Evolutionary conservation across 2,329 filamentous ascomycete species (phyloP), one percentile per base, ranked within the genome.

Genomic region (Xylaria sp.): DNA sequence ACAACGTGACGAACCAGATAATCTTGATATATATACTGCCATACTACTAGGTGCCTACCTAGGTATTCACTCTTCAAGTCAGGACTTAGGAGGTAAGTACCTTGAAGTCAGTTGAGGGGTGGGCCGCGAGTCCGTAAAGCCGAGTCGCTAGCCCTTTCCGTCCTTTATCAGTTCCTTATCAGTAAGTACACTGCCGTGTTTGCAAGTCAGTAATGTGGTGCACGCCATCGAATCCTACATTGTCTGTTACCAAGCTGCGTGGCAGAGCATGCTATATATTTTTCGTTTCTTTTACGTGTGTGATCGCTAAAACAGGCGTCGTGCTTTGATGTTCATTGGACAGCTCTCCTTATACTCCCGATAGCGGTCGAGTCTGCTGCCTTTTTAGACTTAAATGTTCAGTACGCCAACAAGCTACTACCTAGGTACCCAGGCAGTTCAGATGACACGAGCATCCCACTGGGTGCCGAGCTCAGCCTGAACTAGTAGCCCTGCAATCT

Each of bases 121-220:
- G 62, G 63, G n/a, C 41, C 32, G 48, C 46, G 28, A 63, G 59
- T 46, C 63, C 46, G 41, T 52, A 20, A 59, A 66, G 61, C 62
- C 66, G 57, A 65, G 58, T 46, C 58, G 57, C 52, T 56, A 65
- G 61, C 57, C 46, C 44, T 44, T 23, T 4, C 32, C 20, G 39
- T 50, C 39, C 46, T 23, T 34, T 23, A 18, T 52, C 41, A 18
- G 5, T 46, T 1, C 41, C 15, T 28, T 28, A 28, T 28, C 28
- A 28, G 28, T 46, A 46, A 2, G 8, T 48, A 48, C 34, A 37
- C 34, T 37, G 34, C 28, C 28, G 28, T 28, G 28, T 28, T 28
- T 28, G 23, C 23, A 25, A 34, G 32, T n/a, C n/a, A n/a, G n/a
- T n/a, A n/a, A n/a, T n/a, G n/a, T n/a, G n/a, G n/a, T n/a, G 1